phyloP scores from a whole-genome alignment of 495 filamentous ascomycete genomes.

The Penicillium bialowiezense region DNA sequence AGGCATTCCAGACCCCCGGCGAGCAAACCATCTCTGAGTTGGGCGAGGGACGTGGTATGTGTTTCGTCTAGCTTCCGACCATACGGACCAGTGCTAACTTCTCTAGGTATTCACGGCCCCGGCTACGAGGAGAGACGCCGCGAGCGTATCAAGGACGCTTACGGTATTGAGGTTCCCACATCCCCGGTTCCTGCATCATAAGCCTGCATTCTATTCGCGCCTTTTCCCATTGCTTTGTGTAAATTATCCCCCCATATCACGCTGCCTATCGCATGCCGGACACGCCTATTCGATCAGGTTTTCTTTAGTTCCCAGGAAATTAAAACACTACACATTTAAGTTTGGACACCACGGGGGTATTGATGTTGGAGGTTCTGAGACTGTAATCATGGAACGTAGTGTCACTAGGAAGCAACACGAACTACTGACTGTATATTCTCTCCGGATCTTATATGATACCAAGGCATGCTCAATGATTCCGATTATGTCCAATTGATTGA shows the following conservation, averaged over 20 bases:
- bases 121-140: slow-evolving; percentile 85
- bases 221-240: slow-evolving; percentile 33
- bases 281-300: slow-evolving; percentile 22
- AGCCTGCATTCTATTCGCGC: slow-evolving; percentile 22
- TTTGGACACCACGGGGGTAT: not conserved
- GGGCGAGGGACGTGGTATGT: slow-evolving; percentile 86
- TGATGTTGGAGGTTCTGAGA: not conserved
- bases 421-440: too few relatives aligned
- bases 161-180: slow-evolving; percentile 76
- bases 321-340: slow-evolving; percentile 7
- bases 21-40: slow-evolving; percentile 79
- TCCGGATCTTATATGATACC: too few relatives aligned
- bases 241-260: slow-evolving; percentile 44
- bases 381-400: not conserved
- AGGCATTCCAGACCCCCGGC: slow-evolving; percentile 69
- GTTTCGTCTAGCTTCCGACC: not conserved
- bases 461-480: too few relatives aligned
- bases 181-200: slow-evolving; percentile 41
- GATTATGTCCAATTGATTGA: too few relatives aligned
- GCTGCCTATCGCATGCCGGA: slow-evolving; percentile 35
- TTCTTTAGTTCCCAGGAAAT: slow-evolving; percentile 13
- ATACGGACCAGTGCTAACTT: slow-evolving; percentile 22
- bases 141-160: slow-evolving; percentile 81
- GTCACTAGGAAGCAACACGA: too few relatives aligned
- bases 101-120: slow-evolving; percentile 71